Percentiles rank a stretch among this genome's conserved stretches.
phyloP scores from a whole-genome alignment of 2,329 filamentous ascomycete genomes.

The Epichloe sp. region DNA sequence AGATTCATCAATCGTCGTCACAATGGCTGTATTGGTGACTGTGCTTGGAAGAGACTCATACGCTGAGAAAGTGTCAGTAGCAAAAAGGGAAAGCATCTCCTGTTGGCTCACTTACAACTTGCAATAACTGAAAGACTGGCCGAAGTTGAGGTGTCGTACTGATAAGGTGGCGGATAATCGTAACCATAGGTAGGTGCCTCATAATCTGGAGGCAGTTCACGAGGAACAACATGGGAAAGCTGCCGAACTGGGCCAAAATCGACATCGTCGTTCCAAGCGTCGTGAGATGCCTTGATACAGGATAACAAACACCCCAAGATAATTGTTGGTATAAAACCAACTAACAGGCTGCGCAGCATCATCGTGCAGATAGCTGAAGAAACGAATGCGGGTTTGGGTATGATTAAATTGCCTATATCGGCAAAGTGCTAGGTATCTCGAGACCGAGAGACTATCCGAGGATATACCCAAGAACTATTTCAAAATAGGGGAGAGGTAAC shows the following conservation, averaged over 20 bases:
- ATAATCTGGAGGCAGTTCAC: slow-evolving; percentile 6
- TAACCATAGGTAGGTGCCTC: slow-evolving; percentile 9
- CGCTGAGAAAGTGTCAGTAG: neutral
- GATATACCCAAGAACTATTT: slow-evolving; percentile 2
- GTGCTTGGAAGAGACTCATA: neutral
- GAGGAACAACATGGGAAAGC: slow-evolving; percentile 1
- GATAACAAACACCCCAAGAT: slow-evolving; percentile 4
- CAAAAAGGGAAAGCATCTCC: neutral
- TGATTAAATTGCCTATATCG: neutral
- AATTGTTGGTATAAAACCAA: neutral
- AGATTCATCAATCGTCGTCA: neutral
- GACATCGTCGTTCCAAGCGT: neutral
- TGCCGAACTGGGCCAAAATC: neutral
- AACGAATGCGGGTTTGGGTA: neutral
- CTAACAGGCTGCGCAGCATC: neutral
- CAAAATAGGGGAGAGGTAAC: neutral
- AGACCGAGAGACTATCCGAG: neutral
- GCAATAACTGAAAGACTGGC: neutral
- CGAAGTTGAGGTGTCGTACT: slow-evolving; percentile 7
- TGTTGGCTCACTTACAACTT: slow-evolving; percentile 6
- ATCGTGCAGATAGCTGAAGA: neutral
- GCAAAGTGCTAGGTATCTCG: neutral
- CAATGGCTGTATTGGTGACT: neutral
- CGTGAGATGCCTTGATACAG: neutral
- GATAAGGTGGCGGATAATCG: slow-evolving; percentile 10